These are phyloP conservation scores for Ensete ventricosum DNA, from an alignment of 176 grass and related monocot species.

Conservation along the genomic window DNA sequence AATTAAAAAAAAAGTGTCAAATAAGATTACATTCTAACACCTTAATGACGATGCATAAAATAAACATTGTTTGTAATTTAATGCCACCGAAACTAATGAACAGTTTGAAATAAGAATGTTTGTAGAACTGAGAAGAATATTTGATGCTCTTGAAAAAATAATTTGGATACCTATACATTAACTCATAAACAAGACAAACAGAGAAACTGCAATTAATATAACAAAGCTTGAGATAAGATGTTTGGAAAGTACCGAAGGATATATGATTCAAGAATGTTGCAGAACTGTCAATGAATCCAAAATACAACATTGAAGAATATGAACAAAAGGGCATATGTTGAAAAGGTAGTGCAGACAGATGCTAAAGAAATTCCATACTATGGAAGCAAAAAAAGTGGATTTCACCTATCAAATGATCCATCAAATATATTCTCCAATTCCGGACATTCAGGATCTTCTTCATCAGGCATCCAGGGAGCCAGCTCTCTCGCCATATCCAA, in stretches of 20 bases:
- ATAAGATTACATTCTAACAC: neutral
- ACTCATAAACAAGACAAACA: neutral
- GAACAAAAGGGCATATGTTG: constrained; percentile 1
- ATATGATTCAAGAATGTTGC: neutral
- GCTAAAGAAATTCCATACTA: neutral
- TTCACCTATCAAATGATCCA: constrained; percentile 63
- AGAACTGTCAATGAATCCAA: neutral
- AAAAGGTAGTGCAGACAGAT: neutral
- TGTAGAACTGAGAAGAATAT: too few species aligned
- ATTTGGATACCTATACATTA: too few species aligned
- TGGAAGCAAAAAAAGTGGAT: neutral
- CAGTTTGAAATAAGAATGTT: too few species aligned
- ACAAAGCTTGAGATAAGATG: neutral
- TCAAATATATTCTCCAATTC: constrained; percentile 65
- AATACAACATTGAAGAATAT: neutral
- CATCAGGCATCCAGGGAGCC: constrained; percentile 81
- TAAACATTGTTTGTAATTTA: too few species aligned
- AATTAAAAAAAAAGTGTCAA: neutral
- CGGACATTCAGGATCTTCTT: constrained; percentile 59
- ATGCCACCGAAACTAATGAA: too few species aligned
- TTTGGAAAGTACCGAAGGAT: neutral
- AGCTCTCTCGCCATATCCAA: constrained; percentile 72
- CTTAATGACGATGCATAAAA: neutral
- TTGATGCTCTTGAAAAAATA: too few species aligned
- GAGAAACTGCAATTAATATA: neutral